Percentiles rank a stretch among this genome's conserved stretches.
These are phyloP conservation scores for Hymenoscyphus infarciens DNA, from an alignment of 2,329 filamentous ascomycete species.

Conservation along the genomic window DNA sequence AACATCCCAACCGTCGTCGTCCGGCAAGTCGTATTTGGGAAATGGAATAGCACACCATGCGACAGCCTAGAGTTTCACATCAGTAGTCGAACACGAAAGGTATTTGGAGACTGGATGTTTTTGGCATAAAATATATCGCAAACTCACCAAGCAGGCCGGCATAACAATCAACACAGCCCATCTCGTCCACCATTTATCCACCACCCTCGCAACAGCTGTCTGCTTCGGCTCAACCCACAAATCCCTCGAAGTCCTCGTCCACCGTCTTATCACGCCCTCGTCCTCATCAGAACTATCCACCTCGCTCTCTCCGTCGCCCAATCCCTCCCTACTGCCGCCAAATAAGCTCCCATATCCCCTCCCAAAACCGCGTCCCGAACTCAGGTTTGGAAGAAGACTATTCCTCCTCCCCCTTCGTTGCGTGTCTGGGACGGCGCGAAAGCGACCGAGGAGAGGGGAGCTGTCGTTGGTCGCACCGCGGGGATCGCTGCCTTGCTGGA, in stretches of 20 bases:
- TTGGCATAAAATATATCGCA: neutral
- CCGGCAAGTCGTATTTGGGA: conserved; percentile 55
- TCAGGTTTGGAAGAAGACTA: conserved; percentile 20
- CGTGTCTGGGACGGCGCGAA: conserved; percentile 55
- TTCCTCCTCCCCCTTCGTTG: conserved; percentile 30
- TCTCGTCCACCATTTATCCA: conserved; percentile 61
- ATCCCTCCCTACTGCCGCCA: conserved; percentile 35
- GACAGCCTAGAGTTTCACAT: conserved; percentile 45
- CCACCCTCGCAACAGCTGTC: conserved; percentile 52
- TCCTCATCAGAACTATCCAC: conserved; percentile 33
- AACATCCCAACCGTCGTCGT: conserved; percentile 35
- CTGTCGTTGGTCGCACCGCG: conserved; percentile 48
- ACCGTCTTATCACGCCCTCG: conserved; percentile 31
- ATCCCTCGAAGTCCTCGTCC: conserved; percentile 41
- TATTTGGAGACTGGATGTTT: neutral
- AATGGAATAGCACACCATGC: conserved; percentile 64
- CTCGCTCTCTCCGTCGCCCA: conserved; percentile 31
- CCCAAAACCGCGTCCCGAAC: conserved; percentile 15
- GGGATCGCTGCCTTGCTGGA: conserved; percentile 62
- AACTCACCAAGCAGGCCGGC: conserved; percentile 56
- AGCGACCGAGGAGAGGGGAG: conserved; percentile 61
- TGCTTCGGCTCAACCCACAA: conserved; percentile 61
- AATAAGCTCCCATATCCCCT: conserved; percentile 50
- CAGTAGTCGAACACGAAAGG: conserved; percentile 11
- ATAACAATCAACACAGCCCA: conserved; percentile 59